Evolutionary conservation across 371 early-diverging fungal species (phyloP), one percentile per base, ranked within the genome.

Genomic region (Saksenaea vasiformis): DNA sequence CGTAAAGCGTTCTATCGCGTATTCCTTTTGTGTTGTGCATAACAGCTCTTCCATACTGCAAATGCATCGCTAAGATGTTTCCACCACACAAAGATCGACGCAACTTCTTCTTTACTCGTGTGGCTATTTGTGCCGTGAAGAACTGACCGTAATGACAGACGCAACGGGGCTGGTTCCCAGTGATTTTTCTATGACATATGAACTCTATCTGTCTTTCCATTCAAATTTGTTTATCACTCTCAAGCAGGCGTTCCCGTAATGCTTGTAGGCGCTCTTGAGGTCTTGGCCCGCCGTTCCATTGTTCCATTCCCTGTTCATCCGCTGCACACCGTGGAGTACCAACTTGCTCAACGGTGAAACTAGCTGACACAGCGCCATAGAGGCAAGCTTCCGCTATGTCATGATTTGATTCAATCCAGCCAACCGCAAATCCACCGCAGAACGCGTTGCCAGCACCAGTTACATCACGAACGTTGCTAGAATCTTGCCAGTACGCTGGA

Each of bases 381-480:
- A 66, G 44, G 3, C 72, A 59, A 14, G 79, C 75, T 31, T 58
- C 55, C 3, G 66, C 54, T 4, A 74, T 56, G 67, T 80, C 74
- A 0, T 64, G 54, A 10, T 71, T 51, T 3, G 74, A 67, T 5
- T 67, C 54, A 9, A 67, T 44, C 78, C 76, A 76, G 3, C 78
- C 78, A 28, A 68, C 60, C 41, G 57, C 59, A 24, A 70, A 43
- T 10, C 71, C 67, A 35, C 60, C 67, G 17, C 83, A 83, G 53
- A 80, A 83, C 0, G 80, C 69, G 64, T 83, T 83, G 1, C 83
- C 83, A 14, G 80, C 80, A 4, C 83, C 83, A 56, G 80, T 80
- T 1, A 80, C 81, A 59, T 83, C 83, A 0, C 56, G 56, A 3
- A 80, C 68, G 7, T 56, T 68, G 5, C 43, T 41, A 14, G 58